These are phyloP conservation scores for Leccinum truebloodii DNA, from an alignment of 768 basidiomycete species.

Conservation along the genomic window DNA sequence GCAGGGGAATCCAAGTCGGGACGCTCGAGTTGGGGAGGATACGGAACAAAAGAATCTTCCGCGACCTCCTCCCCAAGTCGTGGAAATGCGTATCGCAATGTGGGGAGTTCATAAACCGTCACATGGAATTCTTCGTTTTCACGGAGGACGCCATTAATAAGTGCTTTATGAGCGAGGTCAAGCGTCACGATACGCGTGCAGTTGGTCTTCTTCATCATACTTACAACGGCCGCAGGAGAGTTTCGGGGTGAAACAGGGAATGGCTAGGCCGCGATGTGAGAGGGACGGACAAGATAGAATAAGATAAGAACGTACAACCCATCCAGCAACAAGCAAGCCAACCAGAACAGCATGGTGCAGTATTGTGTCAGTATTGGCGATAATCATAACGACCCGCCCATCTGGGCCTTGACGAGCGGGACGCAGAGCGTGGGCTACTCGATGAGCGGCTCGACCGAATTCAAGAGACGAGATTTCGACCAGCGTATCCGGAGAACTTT, in stretches of 20 bases:
- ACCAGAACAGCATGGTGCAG: slow-evolving; percentile 34
- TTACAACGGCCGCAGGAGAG: slow-evolving; percentile 39
- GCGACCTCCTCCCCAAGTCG: slow-evolving; percentile 37
- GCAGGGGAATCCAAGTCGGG: slow-evolving; percentile 38
- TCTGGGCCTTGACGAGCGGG: slow-evolving; percentile 31
- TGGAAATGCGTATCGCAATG: slow-evolving; percentile 38
- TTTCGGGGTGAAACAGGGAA: slow-evolving; percentile 45
- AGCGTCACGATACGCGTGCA: slow-evolving; percentile 24
- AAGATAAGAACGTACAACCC: slow-evolving; percentile 20
- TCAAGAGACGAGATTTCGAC: slow-evolving; percentile 28
- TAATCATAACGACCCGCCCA: slow-evolving; percentile 22
- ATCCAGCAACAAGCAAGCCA: slow-evolving; percentile 43
- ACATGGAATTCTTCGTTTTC: background rate
- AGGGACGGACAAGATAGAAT: slow-evolving; percentile 2
- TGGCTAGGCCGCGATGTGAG: slow-evolving; percentile 24
- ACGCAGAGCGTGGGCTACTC: slow-evolving; percentile 41
- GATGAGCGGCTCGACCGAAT: slow-evolving; percentile 32
- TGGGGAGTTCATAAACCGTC: slow-evolving; percentile 21
- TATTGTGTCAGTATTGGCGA: slow-evolving; percentile 34
- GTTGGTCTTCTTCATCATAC: slow-evolving; percentile 25
- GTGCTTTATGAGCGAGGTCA: slow-evolving; percentile 16
- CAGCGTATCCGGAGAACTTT: slow-evolving; percentile 7
- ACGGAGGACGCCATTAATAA: slow-evolving; percentile 14
- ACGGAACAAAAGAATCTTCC: slow-evolving; percentile 19
- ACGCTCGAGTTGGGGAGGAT: slow-evolving; percentile 11